Evolutionary conservation across 495 filamentous ascomycete genomes (phyloP).

Genomic region (Aspergillus leporis): DNA sequence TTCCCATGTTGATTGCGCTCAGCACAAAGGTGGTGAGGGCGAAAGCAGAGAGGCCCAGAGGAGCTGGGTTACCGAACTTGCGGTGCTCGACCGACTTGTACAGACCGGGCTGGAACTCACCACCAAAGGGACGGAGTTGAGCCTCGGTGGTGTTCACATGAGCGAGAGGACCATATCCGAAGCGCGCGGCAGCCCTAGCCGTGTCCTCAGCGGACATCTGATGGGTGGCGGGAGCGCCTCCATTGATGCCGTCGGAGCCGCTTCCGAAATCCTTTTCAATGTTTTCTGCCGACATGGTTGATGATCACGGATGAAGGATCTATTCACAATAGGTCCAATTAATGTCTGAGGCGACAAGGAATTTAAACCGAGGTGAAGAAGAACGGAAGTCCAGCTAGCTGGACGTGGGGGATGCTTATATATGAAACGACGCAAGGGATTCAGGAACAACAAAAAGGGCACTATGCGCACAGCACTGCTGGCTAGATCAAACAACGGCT

Average conservation of each 20-base stretch:
- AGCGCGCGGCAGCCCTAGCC: constrained; percentile 48
- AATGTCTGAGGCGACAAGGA: neutral
- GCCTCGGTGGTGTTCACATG: constrained; percentile 65
- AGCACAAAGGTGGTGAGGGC: constrained; percentile 95
- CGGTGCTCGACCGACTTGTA: constrained; percentile 73
- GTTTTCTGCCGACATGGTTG: constrained; percentile 36
- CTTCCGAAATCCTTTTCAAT: constrained; percentile 40
- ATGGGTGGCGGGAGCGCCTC: constrained; percentile 22
- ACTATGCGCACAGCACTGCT: constrained; percentile 39
- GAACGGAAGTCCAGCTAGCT: constrained; percentile 27
- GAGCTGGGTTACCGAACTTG: constrained; percentile 87
- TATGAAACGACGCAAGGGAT: constrained; percentile 12
- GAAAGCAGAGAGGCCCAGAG: constrained; percentile 85
- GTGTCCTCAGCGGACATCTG: constrained; percentile 50
- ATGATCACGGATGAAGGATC: constrained; percentile 6
- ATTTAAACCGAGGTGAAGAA: neutral
- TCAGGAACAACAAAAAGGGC: constrained; percentile 16
- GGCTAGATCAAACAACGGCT: constrained; percentile 23
- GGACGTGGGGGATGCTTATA: constrained; percentile 16
- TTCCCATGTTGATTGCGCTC: constrained; percentile 76
- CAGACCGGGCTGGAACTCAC: constrained; percentile 94
- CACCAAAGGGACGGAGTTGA: constrained; percentile 80
- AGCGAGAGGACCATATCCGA: constrained; percentile 66
- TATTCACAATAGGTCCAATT: neutral
- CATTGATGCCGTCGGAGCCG: constrained; percentile 18